Evolutionary conservation across 129 eudicot species (phyloP).

Genomic region (Chrysanthemum makinoi): DNA sequence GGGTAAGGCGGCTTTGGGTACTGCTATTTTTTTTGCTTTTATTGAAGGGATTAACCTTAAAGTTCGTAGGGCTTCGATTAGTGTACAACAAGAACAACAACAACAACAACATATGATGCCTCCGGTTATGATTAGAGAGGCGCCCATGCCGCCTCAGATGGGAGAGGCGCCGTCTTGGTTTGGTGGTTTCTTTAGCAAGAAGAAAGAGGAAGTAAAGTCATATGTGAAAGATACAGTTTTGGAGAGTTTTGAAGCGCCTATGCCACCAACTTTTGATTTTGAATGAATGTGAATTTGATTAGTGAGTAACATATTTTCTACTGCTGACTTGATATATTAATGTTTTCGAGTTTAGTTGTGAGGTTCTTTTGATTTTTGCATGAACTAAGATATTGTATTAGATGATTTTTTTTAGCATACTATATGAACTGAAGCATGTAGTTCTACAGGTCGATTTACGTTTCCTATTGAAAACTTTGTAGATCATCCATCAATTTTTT

Average conservation of each 20-base stretch:
- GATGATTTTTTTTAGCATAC: too few species aligned
- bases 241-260: constrained; percentile 32
- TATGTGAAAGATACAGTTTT: constrained; percentile 24
- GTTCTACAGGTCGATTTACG: too few species aligned
- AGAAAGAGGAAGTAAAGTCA: constrained; percentile 23
- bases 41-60: constrained; percentile 80
- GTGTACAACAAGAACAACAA: too few species aligned
- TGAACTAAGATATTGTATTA: too few species aligned
- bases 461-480: too few species aligned
- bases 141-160: constrained; percentile 20
- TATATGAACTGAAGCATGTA: too few species aligned
- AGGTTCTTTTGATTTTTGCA: too few species aligned
- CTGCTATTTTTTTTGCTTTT: constrained; percentile 57
- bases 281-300: constrained; percentile 1
- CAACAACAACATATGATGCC: constrained; percentile 30
- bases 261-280: constrained; percentile 30
- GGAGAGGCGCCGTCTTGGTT: constrained; percentile 12
- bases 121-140: constrained; percentile 40
- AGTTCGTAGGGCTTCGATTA: constrained; percentile 44
- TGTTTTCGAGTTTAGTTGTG: too few species aligned
- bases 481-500: too few species aligned
- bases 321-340: too few species aligned
- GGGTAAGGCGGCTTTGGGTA: constrained; percentile 47
- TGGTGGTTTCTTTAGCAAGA: constrained; percentile 26
- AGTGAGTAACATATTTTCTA: too few species aligned